These are phyloP conservation scores for Xerocomellus chrysenteron DNA, from an alignment of 768 basidiomycete species.

Conservation along the genomic window DNA sequence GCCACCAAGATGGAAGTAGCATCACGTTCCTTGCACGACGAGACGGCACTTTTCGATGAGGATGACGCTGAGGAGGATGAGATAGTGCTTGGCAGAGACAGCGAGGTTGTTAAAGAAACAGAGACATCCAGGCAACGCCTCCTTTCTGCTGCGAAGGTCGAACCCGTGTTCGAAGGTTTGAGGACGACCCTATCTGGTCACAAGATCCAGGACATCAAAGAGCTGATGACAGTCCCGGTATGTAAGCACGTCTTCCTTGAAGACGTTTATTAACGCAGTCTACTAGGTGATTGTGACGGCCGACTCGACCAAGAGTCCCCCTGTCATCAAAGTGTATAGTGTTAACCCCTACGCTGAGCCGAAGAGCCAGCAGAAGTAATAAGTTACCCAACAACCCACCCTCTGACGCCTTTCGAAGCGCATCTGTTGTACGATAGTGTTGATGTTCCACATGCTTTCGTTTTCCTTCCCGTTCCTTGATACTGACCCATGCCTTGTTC, in stretches of 20 bases:
- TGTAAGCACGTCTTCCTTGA: constrained; percentile 28
- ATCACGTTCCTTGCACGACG: constrained; percentile 81
- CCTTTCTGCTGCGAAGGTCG: constrained; percentile 70
- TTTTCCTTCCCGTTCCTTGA: constrained; percentile 30
- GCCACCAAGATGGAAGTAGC: constrained; percentile 89
- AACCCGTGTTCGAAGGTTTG: constrained; percentile 83
- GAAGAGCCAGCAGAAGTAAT: constrained; percentile 38
- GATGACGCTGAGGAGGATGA: constrained; percentile 81
- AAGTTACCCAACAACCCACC: constrained; percentile 15
- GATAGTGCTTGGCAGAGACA: constrained; percentile 69
- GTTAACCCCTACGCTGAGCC: constrained; percentile 84
- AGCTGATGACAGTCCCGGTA: constrained; percentile 92
- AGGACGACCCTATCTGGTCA: constrained; percentile 74
- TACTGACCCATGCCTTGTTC: constrained; percentile 30
- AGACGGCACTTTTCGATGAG: constrained; percentile 86
- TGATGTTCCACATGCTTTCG: constrained; percentile 31
- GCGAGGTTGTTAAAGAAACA: constrained; percentile 37
- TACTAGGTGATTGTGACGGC: constrained; percentile 89
- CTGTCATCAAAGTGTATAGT: constrained; percentile 96
- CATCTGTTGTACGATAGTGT: constrained; percentile 33
- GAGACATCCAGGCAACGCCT: constrained; percentile 76
- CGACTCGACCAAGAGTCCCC: constrained; percentile 93
- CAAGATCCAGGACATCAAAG: constrained; percentile 92
- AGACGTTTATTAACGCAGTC: constrained; percentile 5
- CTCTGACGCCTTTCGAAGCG: not conserved